These are phyloP conservation scores for Penstemon eatonii DNA, from an alignment of 257 asterid species.

Conservation along the genomic window DNA sequence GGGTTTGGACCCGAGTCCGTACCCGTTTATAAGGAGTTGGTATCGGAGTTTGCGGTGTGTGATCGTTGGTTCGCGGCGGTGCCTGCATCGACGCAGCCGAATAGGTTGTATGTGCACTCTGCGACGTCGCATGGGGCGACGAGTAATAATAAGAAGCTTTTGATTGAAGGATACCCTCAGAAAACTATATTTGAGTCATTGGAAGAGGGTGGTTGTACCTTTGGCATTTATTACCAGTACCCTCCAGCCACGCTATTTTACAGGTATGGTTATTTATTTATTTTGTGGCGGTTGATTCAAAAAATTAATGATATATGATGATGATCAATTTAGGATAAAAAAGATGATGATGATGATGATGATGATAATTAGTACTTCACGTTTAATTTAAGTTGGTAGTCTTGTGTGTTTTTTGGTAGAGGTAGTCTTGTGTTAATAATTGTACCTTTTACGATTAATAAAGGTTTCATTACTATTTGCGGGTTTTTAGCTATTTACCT, in stretches of 20 bases:
- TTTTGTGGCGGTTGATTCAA: too few relatives aligned
- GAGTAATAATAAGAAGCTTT: constrained; percentile 33
- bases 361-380: too few relatives aligned
- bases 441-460: too few relatives aligned
- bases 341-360: too few relatives aligned
- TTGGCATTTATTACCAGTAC: constrained; percentile 67
- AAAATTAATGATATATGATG: too few relatives aligned
- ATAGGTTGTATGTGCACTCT: constrained; percentile 64
- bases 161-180: constrained; percentile 65
- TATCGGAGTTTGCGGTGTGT: constrained; percentile 65
- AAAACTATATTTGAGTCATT: constrained; percentile 72
- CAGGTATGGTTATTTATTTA: constrained; percentile 30
- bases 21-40: constrained; percentile 54
- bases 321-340: too few relatives aligned
- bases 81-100: constrained; percentile 82
- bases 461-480: too few relatives aligned
- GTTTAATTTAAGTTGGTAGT: too few relatives aligned
- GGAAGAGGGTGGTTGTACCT: constrained; percentile 51
- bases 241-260: constrained; percentile 70
- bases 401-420: too few relatives aligned
- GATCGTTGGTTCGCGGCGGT: constrained; percentile 76
- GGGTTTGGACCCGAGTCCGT: constrained; percentile 60
- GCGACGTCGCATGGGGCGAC: constrained; percentile 69
- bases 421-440: too few relatives aligned
- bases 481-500: too few relatives aligned